Evolutionary conservation across 2,329 filamentous ascomycete genomes (phyloP).

Genomic region (Diaporthe humulicola): DNA sequence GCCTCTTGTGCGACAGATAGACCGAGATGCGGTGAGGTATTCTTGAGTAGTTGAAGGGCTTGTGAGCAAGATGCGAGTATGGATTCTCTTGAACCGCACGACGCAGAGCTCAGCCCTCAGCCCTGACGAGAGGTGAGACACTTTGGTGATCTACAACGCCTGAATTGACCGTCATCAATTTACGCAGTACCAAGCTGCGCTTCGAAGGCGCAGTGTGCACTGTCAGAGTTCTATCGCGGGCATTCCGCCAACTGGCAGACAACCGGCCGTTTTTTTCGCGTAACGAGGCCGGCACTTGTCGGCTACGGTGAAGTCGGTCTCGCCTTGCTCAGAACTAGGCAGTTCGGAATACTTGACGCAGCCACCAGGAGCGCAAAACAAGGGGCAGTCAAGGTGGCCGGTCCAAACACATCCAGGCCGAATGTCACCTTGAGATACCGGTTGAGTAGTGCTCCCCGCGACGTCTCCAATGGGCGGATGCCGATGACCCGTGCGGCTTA

Average conservation of each 20-base stretch:
- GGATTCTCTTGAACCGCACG: background rate
- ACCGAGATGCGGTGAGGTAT: slow-evolving; percentile 1
- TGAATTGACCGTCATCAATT: background rate
- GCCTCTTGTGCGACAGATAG: background rate
- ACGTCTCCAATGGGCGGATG: slow-evolving; percentile 29
- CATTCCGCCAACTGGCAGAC: background rate
- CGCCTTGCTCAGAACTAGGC: background rate
- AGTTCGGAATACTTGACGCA: background rate
- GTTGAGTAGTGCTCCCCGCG: slow-evolving; percentile 1
- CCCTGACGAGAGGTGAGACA: background rate
- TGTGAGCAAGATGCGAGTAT: background rate
- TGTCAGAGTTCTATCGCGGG: background rate
- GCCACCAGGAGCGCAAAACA: background rate
- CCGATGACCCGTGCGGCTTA: slow-evolving; percentile 16
- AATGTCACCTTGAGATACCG: slow-evolving; percentile 16
- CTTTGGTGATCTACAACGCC: background rate
- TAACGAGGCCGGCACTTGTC: slow-evolving; percentile 3
- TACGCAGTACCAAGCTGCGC: background rate
- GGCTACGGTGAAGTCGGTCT: background rate
- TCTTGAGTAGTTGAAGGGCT: background rate
- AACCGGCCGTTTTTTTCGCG: background rate
- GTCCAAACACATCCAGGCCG: slow-evolving; percentile 9
- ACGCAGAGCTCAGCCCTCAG: background rate
- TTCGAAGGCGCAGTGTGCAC: background rate
- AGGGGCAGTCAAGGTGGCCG: slow-evolving; percentile 6